These are phyloP conservation scores for Bipolaris bicolor DNA, from an alignment of 2,329 filamentous ascomycete species.

Conservation along the genomic window DNA sequence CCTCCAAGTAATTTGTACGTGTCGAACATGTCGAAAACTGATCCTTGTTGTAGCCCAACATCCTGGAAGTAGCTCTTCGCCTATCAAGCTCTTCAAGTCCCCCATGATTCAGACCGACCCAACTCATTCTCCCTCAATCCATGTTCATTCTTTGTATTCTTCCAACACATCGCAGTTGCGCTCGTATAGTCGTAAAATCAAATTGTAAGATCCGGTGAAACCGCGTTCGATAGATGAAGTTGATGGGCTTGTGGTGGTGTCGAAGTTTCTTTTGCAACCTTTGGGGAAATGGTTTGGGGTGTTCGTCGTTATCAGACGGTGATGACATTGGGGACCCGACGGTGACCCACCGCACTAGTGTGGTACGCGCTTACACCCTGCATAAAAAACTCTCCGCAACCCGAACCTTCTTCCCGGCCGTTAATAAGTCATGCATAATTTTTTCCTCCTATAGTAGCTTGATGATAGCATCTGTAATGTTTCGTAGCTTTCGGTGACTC, in stretches of 20 bases:
- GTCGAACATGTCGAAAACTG: no score
- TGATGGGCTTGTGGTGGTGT: background rate
- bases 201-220: background rate
- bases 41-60: no score
- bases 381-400: slow-evolving; percentile 8
- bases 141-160: background rate
- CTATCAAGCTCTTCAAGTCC: no score
- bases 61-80: background rate
- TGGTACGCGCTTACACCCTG: slow-evolving; percentile 15
- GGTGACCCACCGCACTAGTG: slow-evolving; percentile 9
- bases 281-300: background rate
- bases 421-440: background rate
- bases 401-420: background rate
- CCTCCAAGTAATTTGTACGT: no score
- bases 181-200: background rate
- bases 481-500: no score
- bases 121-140: background rate
- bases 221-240: background rate
- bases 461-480: no score
- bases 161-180: background rate
- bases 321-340: slow-evolving; percentile 16
- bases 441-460: background rate
- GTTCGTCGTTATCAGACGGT: slow-evolving; percentile 10
- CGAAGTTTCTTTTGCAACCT: background rate
- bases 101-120: background rate